Percentiles rank a stretch among this genome's conserved stretches.
phyloP scores from a whole-genome alignment of 2,329 filamentous ascomycete species.

The Penicillium sp. region DNA sequence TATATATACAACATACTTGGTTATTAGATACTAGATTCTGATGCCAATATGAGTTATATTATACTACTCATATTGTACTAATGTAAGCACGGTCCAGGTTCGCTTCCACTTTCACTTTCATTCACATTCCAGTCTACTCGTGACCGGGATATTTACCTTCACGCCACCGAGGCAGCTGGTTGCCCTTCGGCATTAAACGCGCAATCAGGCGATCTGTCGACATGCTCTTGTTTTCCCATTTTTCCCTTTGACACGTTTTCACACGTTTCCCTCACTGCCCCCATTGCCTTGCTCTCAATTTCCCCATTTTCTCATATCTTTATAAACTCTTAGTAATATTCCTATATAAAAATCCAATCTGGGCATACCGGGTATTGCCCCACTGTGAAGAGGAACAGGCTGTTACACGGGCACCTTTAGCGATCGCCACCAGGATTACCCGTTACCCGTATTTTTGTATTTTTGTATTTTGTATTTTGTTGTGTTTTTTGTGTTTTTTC shows the following conservation, averaged over 20 bases:
- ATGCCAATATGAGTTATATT: background rate
- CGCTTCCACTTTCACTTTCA: background rate
- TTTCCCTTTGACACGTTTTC: background rate
- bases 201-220: conserved; percentile 7
- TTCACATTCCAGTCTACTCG: conserved; percentile 4
- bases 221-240: background rate
- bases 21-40: background rate
- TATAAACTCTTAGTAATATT: background rate
- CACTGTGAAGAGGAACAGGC: conserved; percentile 18
- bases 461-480: too few relatives aligned
- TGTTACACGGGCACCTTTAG: conserved; percentile 14
- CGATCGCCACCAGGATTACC: conserved; percentile 37
- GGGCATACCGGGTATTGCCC: conserved; percentile 6
- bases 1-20: too few relatives aligned
- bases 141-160: conserved; percentile 6
- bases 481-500: background rate
- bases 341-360: background rate
- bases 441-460: conserved; percentile 24
- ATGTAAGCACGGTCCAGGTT: background rate
- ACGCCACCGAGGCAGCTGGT: conserved; percentile 9
- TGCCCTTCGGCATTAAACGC: background rate
- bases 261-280: background rate
- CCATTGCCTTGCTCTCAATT: background rate
- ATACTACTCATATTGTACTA: background rate
- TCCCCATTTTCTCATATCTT: background rate